Conservation (phyloP, 176 grass and related monocot genomes). For the Aegilops longissima region DNA sequence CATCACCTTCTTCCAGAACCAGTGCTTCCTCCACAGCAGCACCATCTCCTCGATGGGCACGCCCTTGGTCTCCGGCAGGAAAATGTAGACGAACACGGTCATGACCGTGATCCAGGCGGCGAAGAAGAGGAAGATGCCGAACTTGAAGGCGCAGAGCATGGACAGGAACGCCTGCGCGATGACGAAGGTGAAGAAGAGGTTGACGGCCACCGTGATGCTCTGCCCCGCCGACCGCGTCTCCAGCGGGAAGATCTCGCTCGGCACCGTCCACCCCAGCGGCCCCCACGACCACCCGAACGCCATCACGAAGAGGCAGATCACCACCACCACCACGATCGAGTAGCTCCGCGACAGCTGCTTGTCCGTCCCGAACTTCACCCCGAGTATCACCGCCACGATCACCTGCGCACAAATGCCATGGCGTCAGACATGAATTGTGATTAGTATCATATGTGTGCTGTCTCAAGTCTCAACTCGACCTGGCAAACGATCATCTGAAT, state of each 20-base stretch:
- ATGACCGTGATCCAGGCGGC: constrained; percentile 85
- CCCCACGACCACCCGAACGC: constrained; percentile 98
- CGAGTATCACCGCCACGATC: constrained; percentile 81
- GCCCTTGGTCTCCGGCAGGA: constrained; percentile 89
- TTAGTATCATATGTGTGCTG: not conserved
- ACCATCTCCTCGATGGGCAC: constrained; percentile 98
- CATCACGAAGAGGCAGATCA: constrained; percentile 86
- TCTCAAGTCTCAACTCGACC: constrained; percentile 11
- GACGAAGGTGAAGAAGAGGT: constrained; percentile 83
- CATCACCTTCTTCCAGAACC: constrained; percentile 89
- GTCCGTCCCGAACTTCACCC: constrained; percentile 66
- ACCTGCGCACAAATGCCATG: constrained; percentile 14
- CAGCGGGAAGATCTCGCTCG: constrained; percentile 96
- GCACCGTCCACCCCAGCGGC: constrained; percentile 88
- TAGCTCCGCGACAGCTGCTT: constrained; percentile 72
- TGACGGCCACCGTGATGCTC: constrained; percentile 94
- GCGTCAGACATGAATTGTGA: not conserved
- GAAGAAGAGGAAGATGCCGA: constrained; percentile 98
- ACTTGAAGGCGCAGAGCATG: constrained; percentile 85
- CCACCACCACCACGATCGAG: constrained; percentile 73
- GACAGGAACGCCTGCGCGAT: constrained; percentile 81
- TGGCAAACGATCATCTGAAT: constrained; percentile 86
- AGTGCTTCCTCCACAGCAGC: constrained; percentile 94
- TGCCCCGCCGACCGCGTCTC: constrained; percentile 93
- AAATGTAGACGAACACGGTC: constrained; percentile 74